A percentile compares a stretch with the other conserved stretches of the same genome.
Evolutionary conservation across 768 basidiomycete species (phyloP).

Genomic region (Termitomyces sp.): DNA sequence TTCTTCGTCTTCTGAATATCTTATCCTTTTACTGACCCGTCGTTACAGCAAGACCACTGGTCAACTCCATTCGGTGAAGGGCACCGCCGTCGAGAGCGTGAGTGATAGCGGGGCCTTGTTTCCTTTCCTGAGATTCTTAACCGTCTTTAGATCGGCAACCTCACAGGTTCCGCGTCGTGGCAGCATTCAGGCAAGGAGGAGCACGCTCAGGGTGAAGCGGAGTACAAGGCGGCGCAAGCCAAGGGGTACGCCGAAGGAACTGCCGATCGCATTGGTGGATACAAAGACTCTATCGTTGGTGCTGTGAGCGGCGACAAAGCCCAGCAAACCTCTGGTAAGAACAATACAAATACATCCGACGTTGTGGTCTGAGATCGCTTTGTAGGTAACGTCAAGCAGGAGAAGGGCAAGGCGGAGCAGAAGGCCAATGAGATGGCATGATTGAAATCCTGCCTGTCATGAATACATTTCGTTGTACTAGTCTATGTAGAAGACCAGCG

Average conservation of each 20-base stretch:
- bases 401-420: constrained; percentile 20
- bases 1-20: background rate
- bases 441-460: no score
- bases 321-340: constrained; percentile 38
- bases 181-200: constrained; percentile 46
- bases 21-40: background rate
- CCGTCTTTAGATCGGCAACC: constrained; percentile 32
- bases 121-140: background rate
- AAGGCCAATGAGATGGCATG: constrained; percentile 14
- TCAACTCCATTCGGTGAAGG: constrained; percentile 41
- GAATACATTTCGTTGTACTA: no score
- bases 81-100: constrained; percentile 26
- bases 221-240: constrained; percentile 46
- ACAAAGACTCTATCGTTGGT: constrained; percentile 47
- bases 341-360: background rate
- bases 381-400: constrained; percentile 41
- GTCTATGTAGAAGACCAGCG: no score
- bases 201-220: constrained; percentile 48
- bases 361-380: no score
- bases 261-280: constrained; percentile 39
- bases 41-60: constrained; percentile 35
- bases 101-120: background rate
- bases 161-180: constrained; percentile 44
- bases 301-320: constrained; percentile 46
- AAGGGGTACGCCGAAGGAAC: constrained; percentile 49